These are phyloP conservation scores for Xenoacremonium recifei DNA, from an alignment of 2,329 filamentous ascomycete species.

Conservation along the genomic window DNA sequence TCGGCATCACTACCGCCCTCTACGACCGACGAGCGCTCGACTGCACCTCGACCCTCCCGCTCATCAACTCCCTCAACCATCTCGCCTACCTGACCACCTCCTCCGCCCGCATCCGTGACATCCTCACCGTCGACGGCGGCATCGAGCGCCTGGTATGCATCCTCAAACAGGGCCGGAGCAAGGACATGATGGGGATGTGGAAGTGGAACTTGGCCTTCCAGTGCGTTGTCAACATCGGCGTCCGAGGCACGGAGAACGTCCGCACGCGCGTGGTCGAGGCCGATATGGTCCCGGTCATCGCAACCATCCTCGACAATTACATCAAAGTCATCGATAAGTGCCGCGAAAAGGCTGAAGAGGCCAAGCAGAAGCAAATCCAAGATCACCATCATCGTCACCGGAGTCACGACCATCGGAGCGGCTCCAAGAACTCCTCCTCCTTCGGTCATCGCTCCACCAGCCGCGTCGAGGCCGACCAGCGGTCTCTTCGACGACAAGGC, in stretches of 20 bases:
- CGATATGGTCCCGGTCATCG: conserved; percentile 98
- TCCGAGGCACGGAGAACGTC: conserved; percentile 90
- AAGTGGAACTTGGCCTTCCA: conserved; percentile 99
- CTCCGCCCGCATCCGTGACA: conserved; percentile 94
- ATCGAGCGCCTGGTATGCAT: conserved; percentile 97
- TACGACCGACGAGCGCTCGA: conserved; percentile 97
- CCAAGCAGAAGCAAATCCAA: conserved; percentile 67
- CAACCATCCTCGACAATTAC: conserved; percentile 97
- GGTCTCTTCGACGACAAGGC: conserved; percentile 70
- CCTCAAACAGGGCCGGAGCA: conserved; percentile 93
- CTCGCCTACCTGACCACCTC: conserved; percentile 98
- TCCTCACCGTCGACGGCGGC: conserved; percentile 96
- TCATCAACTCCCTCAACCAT: conserved; percentile 99
- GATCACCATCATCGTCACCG: conserved; percentile 52
- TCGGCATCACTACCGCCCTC: conserved; percentile 96
- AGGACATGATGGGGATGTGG: conserved; percentile 99
- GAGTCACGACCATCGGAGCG: conserved; percentile 47
- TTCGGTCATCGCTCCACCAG: conserved; percentile 54
- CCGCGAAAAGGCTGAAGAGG: conserved; percentile 80
- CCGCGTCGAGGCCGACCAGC: conserved; percentile 55
- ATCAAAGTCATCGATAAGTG: conserved; percentile 94
- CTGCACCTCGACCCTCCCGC: conserved; percentile 93
- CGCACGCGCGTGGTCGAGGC: conserved; percentile 95
- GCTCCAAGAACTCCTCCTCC: conserved; percentile 46
- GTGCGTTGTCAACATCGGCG: conserved; percentile 98